Conservation (phyloP, 345 rosid genomes). For the Sonneratia caseolaris region DNA sequence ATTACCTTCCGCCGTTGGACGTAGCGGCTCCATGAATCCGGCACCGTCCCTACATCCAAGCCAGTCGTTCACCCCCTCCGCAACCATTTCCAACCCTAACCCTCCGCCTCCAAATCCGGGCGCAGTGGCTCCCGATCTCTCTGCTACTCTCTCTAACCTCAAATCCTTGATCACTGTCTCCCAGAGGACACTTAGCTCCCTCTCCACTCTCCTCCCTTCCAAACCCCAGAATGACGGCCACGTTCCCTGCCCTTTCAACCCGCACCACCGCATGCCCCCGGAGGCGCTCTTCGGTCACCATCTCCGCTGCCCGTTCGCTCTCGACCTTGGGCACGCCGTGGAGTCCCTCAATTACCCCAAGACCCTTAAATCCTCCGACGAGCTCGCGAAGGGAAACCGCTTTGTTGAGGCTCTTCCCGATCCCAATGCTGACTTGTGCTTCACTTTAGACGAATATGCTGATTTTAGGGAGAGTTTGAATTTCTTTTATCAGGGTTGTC, state of each 20-base stretch:
- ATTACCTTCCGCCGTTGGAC: too few relatives aligned
- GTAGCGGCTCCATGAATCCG: constrained; percentile 4
- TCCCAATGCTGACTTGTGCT: constrained; percentile 23
- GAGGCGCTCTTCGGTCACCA: constrained; percentile 62
- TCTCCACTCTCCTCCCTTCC: constrained; percentile 5
- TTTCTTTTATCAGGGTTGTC: constrained; percentile 61
- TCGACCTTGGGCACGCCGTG: constrained; percentile 21
- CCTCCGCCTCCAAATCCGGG: constrained; percentile 4
- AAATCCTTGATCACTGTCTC: constrained; percentile 8
- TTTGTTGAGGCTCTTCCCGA: constrained; percentile 15
- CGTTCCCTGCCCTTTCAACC: constrained; percentile 10
- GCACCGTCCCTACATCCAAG: background rate
- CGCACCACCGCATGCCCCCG: constrained; percentile 60
- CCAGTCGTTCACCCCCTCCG: background rate
- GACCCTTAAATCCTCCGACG: constrained; percentile 23
- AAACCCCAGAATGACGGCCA: background rate
- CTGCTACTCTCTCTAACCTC: constrained; percentile 7
- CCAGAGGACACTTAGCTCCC: background rate
- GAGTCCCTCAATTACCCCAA: constrained; percentile 37
- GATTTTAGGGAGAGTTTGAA: constrained; percentile 20
- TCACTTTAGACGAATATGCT: constrained; percentile 43
- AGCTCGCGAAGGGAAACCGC: constrained; percentile 1
- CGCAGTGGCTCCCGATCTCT: background rate
- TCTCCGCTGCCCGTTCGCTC: constrained; percentile 51
- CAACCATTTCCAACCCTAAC: constrained; percentile 2